Conservation (phyloP, 2,329 filamentous ascomycete genomes). For the Verticillium longisporum region DNA sequence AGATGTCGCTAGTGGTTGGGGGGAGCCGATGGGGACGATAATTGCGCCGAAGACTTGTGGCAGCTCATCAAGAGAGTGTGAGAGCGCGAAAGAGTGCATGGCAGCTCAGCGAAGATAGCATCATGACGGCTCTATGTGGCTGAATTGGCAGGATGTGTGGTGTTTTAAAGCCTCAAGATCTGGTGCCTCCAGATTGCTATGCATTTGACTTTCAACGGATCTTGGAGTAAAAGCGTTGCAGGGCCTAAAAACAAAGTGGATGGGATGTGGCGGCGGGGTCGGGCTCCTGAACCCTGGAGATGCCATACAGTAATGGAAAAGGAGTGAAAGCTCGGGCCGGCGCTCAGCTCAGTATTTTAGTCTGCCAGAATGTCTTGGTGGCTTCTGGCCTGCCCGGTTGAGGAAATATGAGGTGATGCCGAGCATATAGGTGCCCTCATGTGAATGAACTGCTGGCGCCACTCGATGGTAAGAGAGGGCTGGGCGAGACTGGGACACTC, state of each 20-base stretch:
- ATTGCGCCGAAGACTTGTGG: not conserved
- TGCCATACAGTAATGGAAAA: too few relatives aligned
- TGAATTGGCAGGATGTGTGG: too few relatives aligned
- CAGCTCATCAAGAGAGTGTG: not conserved
- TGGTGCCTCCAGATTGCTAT: too few relatives aligned
- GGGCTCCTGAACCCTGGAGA: too few relatives aligned
- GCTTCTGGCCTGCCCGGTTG: not conserved
- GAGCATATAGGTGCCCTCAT: not conserved
- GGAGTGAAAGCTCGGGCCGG: too few relatives aligned
- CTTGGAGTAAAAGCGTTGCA: too few relatives aligned
- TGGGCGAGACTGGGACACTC: not conserved
- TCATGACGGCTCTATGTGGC: too few relatives aligned
- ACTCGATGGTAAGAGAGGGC: not conserved
- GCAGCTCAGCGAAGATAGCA: too few relatives aligned
- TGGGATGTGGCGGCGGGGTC: not conserved
- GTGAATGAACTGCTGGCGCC: not conserved
- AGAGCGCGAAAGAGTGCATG: not conserved
- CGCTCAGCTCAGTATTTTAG: not conserved
- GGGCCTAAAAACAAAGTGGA: not conserved
- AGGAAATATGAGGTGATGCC: not conserved
- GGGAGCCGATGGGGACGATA: not conserved
- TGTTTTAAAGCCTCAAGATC: too few relatives aligned
- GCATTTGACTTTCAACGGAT: not conserved
- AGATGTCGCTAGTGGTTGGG: not conserved
- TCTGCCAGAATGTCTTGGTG: not conserved